Percentiles rank a stretch among this genome's conserved stretches.
Evolutionary conservation across 2,329 filamentous ascomycete genomes (phyloP).

Genomic region (Aspergillus proliferans): DNA sequence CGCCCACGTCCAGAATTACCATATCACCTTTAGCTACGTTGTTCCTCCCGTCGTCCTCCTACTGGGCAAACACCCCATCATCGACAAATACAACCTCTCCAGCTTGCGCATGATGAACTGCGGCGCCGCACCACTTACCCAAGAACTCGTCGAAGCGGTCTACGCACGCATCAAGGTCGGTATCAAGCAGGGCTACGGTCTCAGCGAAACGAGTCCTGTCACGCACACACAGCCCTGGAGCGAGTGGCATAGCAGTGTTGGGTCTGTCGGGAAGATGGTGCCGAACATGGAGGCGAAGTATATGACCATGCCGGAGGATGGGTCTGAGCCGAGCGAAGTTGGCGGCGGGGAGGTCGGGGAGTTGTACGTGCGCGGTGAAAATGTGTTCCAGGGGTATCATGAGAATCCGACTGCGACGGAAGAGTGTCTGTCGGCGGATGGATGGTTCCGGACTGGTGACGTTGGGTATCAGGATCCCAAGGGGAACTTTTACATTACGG

Average conservation of each 20-base stretch:
- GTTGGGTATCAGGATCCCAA: constrained; percentile 70
- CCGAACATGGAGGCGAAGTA: constrained; percentile 78
- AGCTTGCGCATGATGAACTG: constrained; percentile 78
- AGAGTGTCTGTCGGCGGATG: constrained; percentile 56
- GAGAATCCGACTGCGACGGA: constrained; percentile 54
- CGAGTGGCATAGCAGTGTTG: constrained; percentile 70
- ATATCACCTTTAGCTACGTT: constrained; percentile 71
- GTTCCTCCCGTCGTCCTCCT: constrained; percentile 78
- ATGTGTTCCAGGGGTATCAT: constrained; percentile 57
- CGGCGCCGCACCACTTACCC: constrained; percentile 77
- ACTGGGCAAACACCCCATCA: constrained; percentile 70
- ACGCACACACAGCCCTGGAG: constrained; percentile 68
- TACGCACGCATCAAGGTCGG: constrained; percentile 68
- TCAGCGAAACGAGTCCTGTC: constrained; percentile 78
- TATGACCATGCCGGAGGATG: constrained; percentile 55
- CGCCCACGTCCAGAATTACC: constrained; percentile 65
- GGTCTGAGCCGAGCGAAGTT: constrained; percentile 48
- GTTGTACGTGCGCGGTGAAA: constrained; percentile 59
- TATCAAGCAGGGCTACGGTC: constrained; percentile 88
- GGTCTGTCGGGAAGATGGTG: constrained; percentile 69
- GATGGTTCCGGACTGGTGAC: constrained; percentile 88
- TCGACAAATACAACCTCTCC: constrained; percentile 74
- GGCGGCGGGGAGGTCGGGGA: constrained; percentile 61
- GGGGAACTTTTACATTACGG: constrained; percentile 84
- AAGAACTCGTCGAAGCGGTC: constrained; percentile 70